phyloP scores from a whole-genome alignment of 2,329 filamentous ascomycete species.

The Xylaria sp. region DNA sequence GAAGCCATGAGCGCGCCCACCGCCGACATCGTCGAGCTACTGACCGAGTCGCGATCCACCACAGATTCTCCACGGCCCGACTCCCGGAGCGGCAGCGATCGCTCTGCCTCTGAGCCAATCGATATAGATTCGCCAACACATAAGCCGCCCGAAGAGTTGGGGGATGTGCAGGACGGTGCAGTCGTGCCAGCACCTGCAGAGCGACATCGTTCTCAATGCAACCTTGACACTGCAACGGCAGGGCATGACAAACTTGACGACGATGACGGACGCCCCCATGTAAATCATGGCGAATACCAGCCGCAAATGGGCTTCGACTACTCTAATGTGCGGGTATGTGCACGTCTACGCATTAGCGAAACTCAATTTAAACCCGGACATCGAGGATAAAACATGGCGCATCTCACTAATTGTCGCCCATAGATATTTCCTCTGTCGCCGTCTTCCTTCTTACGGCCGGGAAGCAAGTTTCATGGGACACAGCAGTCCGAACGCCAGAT shows the following conservation, averaged over 20 bases:
- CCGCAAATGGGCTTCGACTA: constrained; percentile 64
- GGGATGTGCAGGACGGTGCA: constrained; percentile 25
- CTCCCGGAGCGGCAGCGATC: constrained; percentile 40
- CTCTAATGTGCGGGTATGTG: constrained; percentile 64
- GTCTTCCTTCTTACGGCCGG: constrained; percentile 85
- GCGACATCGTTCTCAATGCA: constrained; percentile 36
- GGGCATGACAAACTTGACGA: constrained; percentile 41
- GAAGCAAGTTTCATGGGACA: constrained; percentile 88
- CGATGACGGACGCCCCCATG: constrained; percentile 31
- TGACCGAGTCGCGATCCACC: constrained; percentile 42
- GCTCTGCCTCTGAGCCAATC: constrained; percentile 37
- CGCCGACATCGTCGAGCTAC: constrained; percentile 33
- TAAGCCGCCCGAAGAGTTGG: constrained; percentile 40
- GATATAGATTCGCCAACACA: constrained; percentile 39
- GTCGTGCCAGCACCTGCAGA: constrained; percentile 24
- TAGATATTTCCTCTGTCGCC: constrained; percentile 81
- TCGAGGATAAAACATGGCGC: not conserved
- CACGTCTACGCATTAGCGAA: constrained; percentile 5
- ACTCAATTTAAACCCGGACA: not conserved
- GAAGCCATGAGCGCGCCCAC: constrained; percentile 42
- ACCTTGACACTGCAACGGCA: constrained; percentile 33
- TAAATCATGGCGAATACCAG: constrained; percentile 39
- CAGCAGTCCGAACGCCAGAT: constrained; percentile 93
- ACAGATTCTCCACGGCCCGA: constrained; percentile 45
- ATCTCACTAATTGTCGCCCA: constrained; percentile 24